Evolutionary conservation across 139 green algal species (phyloP).

Genomic region (Zygnema cylindricum): DNA sequence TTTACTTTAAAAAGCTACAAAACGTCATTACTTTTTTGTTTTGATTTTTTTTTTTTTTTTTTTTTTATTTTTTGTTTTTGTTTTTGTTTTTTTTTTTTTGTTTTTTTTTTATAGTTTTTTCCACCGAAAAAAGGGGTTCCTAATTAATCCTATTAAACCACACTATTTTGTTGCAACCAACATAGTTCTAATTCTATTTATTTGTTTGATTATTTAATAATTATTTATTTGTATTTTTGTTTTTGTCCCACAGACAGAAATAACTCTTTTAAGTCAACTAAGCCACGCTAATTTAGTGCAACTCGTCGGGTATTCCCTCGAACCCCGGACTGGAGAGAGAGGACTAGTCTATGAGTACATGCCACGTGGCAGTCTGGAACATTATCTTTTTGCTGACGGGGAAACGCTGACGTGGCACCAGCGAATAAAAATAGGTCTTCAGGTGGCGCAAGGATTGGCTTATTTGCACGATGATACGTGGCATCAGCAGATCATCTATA

Average conservation of each 20-base stretch:
- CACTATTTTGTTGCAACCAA: too few relatives aligned
- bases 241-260: constrained; percentile 56
- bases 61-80: too few relatives aligned
- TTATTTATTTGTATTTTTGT: too few relatives aligned
- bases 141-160: too few relatives aligned
- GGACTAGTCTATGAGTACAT: constrained; percentile 62
- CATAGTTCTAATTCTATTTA: too few relatives aligned
- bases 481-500: constrained; percentile 63
- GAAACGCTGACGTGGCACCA: constrained; percentile 11
- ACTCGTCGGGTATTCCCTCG: constrained; percentile 52
- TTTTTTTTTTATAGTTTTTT: too few relatives aligned
- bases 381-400: constrained; percentile 31
- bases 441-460: constrained; percentile 32
- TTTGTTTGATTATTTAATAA: too few relatives aligned
- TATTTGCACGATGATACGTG: constrained; percentile 65
- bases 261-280: constrained; percentile 19
- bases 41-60: too few relatives aligned
- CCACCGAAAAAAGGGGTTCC: too few relatives aligned
- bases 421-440: constrained; percentile 45
- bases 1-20: too few relatives aligned
- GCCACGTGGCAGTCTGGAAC: constrained; percentile 46
- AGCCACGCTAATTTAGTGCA: constrained; percentile 42
- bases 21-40: too few relatives aligned
- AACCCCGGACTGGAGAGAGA: constrained; percentile 25
- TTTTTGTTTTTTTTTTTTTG: too few relatives aligned